phyloP scores from a whole-genome alignment of 176 grass and related monocot genomes.

The sorghum (Sorghum bicolor) region Sorghum_bicolor_NCBIv3 NC_012878.2:56941001-56941500 shows the following conservation, averaged over 20 bases:
- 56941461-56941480: constrained; percentile 16
- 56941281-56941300: constrained; percentile 22
- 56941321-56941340: constrained; percentile 7
- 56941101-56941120: background rate
- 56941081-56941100: background rate
- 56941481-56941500: constrained; percentile 14
- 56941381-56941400: constrained; percentile 14
- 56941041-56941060: constrained; percentile 65
- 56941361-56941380: background rate
- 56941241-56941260: constrained; percentile 47
- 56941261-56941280: constrained; percentile 38
- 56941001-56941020: constrained; percentile 85
- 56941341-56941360: background rate
- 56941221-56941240: constrained; percentile 28
- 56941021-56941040: constrained; percentile 78
- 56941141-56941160: background rate
- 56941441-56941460: constrained; percentile 1
- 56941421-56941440: constrained; percentile 11
- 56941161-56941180: background rate
- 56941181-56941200: constrained; percentile 23
- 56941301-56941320: constrained; percentile 29
- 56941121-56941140: background rate
- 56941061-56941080: constrained; percentile 16
- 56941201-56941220: constrained; percentile 26
- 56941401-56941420: constrained; percentile 40